These are phyloP conservation scores for Lyophyllum semitale DNA, from an alignment of 768 basidiomycete genomes.

Conservation along the genomic window DNA sequence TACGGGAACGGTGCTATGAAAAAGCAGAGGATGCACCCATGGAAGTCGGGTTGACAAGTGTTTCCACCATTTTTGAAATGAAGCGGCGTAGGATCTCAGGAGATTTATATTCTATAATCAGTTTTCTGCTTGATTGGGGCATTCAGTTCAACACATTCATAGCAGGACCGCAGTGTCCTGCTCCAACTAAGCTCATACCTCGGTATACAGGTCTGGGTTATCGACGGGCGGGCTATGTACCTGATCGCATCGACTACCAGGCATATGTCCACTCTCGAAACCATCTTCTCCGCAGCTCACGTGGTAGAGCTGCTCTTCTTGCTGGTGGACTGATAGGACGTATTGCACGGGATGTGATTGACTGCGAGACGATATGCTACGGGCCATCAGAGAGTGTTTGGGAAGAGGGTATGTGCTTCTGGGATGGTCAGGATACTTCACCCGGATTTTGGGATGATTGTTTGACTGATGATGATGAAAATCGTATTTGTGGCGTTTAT, in stretches of 20 bases:
- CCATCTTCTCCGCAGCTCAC: slow-evolving; percentile 4
- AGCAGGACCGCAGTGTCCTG: background rate
- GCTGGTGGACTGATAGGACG: slow-evolving; percentile 26
- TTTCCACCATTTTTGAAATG: slow-evolving; percentile 11
- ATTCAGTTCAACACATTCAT: slow-evolving; percentile 14
- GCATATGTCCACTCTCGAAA: slow-evolving; percentile 1
- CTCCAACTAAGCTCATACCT: background rate
- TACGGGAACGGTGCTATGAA: no score
- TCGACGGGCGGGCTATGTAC: slow-evolving; percentile 8
- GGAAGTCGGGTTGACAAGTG: slow-evolving; percentile 9
- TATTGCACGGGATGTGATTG: slow-evolving; percentile 16
- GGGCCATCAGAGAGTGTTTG: slow-evolving; percentile 19
- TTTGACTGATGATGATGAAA: slow-evolving; percentile 19
- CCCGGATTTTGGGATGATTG: slow-evolving; percentile 20
- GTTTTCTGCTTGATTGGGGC: slow-evolving; percentile 7
- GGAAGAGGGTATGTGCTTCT: background rate
- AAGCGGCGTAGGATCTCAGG: background rate
- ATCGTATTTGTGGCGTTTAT: slow-evolving; percentile 10
- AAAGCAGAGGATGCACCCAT: no score
- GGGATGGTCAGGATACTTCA: background rate
- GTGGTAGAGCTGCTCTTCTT: slow-evolving; percentile 25
- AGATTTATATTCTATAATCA: background rate
- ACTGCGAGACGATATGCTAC: slow-evolving; percentile 8
- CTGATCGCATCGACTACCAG: slow-evolving; percentile 3
- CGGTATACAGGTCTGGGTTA: slow-evolving; percentile 15